These are phyloP conservation scores for Xylaria sp. DNA, from an alignment of 2,329 filamentous ascomycete species.

Conservation along the genomic window DNA sequence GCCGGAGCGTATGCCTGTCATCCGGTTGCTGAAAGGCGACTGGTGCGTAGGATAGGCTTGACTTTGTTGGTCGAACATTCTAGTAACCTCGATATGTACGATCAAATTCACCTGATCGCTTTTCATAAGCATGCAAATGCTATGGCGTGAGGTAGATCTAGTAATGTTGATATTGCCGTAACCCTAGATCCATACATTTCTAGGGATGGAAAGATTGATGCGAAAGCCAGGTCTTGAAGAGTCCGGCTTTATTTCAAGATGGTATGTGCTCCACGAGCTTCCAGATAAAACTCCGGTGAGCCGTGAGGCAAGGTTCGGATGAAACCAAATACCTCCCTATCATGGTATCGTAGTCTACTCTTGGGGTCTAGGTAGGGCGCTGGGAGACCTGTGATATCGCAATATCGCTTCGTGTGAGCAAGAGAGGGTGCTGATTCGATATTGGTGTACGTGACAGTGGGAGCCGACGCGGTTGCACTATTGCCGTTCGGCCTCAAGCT, in stretches of 20 bases:
- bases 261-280: constrained; percentile 90
- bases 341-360: constrained; percentile 90
- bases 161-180: constrained; percentile 4
- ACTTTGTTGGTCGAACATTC: constrained; percentile 90
- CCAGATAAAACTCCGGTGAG: constrained; percentile 87
- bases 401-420: constrained; percentile 87
- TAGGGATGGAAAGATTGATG: background rate
- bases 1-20: constrained; percentile 94
- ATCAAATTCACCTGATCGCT: background rate
- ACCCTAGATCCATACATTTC: constrained; percentile 13
- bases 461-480: constrained; percentile 63
- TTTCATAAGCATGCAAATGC: background rate
- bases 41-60: constrained; percentile 93
- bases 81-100: constrained; percentile 1
- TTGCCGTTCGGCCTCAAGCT: constrained; percentile 63
- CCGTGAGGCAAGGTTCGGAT: constrained; percentile 85
- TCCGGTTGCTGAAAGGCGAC: constrained; percentile 78
- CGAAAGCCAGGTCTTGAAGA: background rate
- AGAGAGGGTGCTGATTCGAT: constrained; percentile 94
- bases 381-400: constrained; percentile 93
- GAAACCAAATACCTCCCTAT: constrained; percentile 89
- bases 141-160: background rate
- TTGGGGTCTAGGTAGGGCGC: constrained; percentile 95
- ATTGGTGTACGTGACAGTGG: constrained; percentile 90
- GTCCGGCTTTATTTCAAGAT: constrained; percentile 78